Conservation (phyloP, 2,329 filamentous ascomycete genomes). For the Alternaria consortialis region DNA sequence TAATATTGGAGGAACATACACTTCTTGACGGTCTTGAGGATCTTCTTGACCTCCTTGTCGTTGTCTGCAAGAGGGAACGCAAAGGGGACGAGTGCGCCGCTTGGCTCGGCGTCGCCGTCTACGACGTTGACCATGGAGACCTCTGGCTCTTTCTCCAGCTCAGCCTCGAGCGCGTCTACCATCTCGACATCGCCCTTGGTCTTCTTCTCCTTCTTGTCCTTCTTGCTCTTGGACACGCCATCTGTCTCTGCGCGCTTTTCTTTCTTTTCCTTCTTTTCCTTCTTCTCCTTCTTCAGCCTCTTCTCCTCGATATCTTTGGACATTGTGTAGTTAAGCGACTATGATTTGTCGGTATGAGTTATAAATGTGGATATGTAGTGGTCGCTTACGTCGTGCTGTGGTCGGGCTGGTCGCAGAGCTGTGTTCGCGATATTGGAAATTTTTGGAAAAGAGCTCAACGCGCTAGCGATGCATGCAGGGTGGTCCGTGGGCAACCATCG, state of each 20-base stretch:
- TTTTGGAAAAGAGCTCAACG: slow-evolving; percentile 19
- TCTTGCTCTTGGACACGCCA: slow-evolving; percentile 62
- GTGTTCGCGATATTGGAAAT: slow-evolving; percentile 19
- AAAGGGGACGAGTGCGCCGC: slow-evolving; percentile 77
- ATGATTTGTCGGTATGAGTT: not conserved
- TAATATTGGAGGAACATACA: slow-evolving; percentile 51
- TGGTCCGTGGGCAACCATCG: slow-evolving; percentile 12
- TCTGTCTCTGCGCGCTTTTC: slow-evolving; percentile 66
- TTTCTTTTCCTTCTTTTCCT: slow-evolving; percentile 68
- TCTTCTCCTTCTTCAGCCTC: slow-evolving; percentile 63
- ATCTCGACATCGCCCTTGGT: slow-evolving; percentile 67
- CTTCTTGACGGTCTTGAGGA: slow-evolving; percentile 72
- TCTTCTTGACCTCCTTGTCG: slow-evolving; percentile 73
- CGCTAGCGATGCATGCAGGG: slow-evolving; percentile 11
- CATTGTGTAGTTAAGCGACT: slow-evolving; percentile 34
- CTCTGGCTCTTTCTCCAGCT: slow-evolving; percentile 70
- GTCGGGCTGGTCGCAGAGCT: slow-evolving; percentile 14
- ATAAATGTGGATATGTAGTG: slow-evolving; percentile 4
- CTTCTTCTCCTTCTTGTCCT: slow-evolving; percentile 70
- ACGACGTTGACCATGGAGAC: slow-evolving; percentile 58
- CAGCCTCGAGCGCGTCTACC: slow-evolving; percentile 62
- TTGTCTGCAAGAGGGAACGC: slow-evolving; percentile 80
- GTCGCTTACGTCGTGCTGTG: slow-evolving; percentile 18
- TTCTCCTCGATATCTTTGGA: slow-evolving; percentile 51
- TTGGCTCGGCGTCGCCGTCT: slow-evolving; percentile 53